A percentile compares a stretch with the other conserved stretches of the same genome.
phyloP scores from a whole-genome alignment of 1,139 yeast species.

The Zygosaccharomyces sapae region DNA sequence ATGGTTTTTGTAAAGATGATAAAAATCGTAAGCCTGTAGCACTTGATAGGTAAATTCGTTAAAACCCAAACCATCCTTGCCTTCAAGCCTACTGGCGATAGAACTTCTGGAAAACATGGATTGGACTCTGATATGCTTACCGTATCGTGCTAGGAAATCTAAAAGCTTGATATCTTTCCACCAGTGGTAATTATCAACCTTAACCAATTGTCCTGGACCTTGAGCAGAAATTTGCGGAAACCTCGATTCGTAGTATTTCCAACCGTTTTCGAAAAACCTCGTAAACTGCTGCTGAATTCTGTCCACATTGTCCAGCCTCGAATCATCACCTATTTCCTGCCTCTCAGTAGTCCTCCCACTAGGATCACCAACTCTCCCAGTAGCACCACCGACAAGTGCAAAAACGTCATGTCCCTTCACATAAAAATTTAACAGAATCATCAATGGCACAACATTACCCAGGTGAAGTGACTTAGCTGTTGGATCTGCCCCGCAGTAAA shows the following conservation, averaged over 20 bases:
- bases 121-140: conserved; percentile 73
- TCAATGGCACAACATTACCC: conserved; percentile 83
- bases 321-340: conserved; percentile 47
- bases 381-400: conserved; percentile 95
- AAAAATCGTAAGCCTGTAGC: conserved; percentile 90
- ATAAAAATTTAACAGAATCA: conserved; percentile 78
- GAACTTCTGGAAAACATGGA: conserved; percentile 90
- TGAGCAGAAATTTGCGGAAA: conserved; percentile 40
- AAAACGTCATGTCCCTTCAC: conserved; percentile 79
- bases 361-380: conserved; percentile 96
- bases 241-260: conserved; percentile 55
- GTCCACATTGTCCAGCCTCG: conserved; percentile 54
- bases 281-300: conserved; percentile 60
- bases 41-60: conserved; percentile 92
- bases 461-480: conserved; percentile 85
- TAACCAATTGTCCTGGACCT: conserved; percentile 40
- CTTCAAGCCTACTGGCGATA: conserved; percentile 64
- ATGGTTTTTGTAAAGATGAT: conserved; percentile 62
- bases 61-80: conserved; percentile 79
- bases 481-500: conserved; percentile 97
- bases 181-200: conserved; percentile 74
- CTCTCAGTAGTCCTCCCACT: conserved; percentile 86
- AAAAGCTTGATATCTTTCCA: conserved; percentile 75
- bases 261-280: conserved; percentile 57
- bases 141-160: conserved; percentile 72